Base-by-base conservation (phyloP, 2,329 filamentous ascomycete genomes). In the Diaporthe vexans region DNA sequence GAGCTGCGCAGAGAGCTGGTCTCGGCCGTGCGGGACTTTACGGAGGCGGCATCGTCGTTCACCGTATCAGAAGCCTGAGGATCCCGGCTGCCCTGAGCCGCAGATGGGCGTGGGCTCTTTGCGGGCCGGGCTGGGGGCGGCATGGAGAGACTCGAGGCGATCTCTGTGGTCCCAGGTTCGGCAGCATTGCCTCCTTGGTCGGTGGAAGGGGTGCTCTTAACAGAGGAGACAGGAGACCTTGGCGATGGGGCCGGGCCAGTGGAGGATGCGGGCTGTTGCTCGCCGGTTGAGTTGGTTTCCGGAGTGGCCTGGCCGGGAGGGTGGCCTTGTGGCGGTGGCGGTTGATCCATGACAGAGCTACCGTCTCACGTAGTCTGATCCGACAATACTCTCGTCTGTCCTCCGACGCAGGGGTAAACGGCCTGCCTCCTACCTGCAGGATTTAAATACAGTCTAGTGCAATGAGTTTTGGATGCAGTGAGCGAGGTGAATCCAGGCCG, bases 81-180 rank as follows among this genome's bases (percentile, higher is more conserved):
- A 76, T 85, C 82, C 80, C 85, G 78, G 80, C 87, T 81, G 80
- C 83, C 81, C 79, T 84, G 80, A 77, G 85, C 76, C 77, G 83
- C 82, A 56, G 84, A 82, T 68, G 84, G 81, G 76, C 84, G 83
- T 75, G 86, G 83, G 72, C 83, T 84, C 74, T 81, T 86, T 72
- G 87, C 78, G 17, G 86, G 82, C 76, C 82, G 81, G 33, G 84
- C 79, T 24, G 83, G 80, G 40, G 88, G 86, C 73, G 91, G 90
- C 88, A 93, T 92, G 77, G 90, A 92, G 75, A 92, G 86, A 81
- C 87, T 92, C 76, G 86, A 85, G 73, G 88, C 87, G 75, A 88
- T 89, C 40, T 88, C 89, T 76, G 89, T 89, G 46, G 91, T 86
- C 79, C 93, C 91, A 73, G 88, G 88, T 81, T 90, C 87, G 72